Percentiles rank a stretch among this genome's conserved stretches.
Evolutionary conservation across 2,329 filamentous ascomycete species (phyloP).

Genomic region (Phaeoacremonium minimum): DNA sequence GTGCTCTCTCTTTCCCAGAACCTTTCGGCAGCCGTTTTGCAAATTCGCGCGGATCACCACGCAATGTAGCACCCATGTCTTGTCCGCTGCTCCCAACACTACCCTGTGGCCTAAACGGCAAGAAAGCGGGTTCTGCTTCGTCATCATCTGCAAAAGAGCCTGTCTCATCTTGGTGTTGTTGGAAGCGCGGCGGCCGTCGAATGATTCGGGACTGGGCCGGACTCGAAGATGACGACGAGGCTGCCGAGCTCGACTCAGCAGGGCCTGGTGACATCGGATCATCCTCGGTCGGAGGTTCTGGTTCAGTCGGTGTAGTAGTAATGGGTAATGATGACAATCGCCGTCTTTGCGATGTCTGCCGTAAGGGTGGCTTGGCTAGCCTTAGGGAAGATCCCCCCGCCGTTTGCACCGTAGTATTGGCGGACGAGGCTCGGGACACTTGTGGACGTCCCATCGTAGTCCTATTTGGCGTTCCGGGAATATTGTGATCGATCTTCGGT

Average conservation of each 20-base stretch:
- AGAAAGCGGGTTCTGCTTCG: conserved; percentile 52
- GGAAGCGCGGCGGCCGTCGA: conserved; percentile 51
- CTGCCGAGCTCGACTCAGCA: conserved; percentile 29
- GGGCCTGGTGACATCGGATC: conserved; percentile 35
- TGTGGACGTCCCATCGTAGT: conserved; percentile 35
- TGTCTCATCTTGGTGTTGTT: conserved; percentile 19
- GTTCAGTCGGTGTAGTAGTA: conserved; percentile 16
- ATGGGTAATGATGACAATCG: conserved; percentile 42
- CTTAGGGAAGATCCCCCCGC: conserved; percentile 26
- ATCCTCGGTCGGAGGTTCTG: conserved; percentile 16
- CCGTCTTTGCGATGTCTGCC: conserved; percentile 25
- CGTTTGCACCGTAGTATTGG: conserved; percentile 32
- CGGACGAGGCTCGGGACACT: conserved; percentile 42
- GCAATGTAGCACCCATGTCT: conserved; percentile 49
- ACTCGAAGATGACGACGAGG: conserved; percentile 29
- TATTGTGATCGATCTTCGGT: conserved; percentile 40
- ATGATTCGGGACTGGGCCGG: conserved; percentile 57
- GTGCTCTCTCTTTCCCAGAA: conserved; percentile 24
- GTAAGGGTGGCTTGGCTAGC: conserved; percentile 8
- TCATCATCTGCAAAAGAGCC: conserved; percentile 40
- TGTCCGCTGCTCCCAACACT: conserved; percentile 25
- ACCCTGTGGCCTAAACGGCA: conserved; percentile 34
- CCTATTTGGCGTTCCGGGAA: conserved; percentile 36
- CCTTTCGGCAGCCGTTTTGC: conserved; percentile 22
- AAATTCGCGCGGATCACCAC: conserved; percentile 34